phyloP scores from a whole-genome alignment of 192 early-diverging fungal species.

The Coemansia sp. region DNA sequence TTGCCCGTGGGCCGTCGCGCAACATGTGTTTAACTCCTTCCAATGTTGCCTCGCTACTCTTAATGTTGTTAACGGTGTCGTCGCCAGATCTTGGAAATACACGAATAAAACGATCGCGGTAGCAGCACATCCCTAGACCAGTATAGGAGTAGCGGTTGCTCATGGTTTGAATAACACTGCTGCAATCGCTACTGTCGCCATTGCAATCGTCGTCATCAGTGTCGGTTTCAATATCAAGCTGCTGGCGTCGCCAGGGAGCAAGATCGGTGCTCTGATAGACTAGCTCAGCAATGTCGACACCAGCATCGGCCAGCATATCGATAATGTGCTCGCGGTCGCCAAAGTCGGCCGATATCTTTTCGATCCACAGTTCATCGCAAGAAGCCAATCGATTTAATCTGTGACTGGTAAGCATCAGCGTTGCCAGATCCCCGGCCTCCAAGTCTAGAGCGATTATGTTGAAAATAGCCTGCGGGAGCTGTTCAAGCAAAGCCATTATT shows the following conservation, averaged over 20 bases:
- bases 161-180: too few relatives aligned
- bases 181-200: background rate
- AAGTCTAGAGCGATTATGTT: slow-evolving; percentile 39
- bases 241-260: slow-evolving; percentile 29
- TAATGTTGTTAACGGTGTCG: slow-evolving; percentile 18
- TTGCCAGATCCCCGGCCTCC: slow-evolving; percentile 24
- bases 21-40: slow-evolving; percentile 44
- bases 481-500: slow-evolving; percentile 28
- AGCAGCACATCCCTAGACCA: slow-evolving; percentile 37
- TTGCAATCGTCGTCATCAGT: background rate
- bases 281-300: slow-evolving; percentile 45
- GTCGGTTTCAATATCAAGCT: background rate
- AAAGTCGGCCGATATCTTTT: slow-evolving; percentile 48
- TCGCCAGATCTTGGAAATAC: slow-evolving; percentile 38
- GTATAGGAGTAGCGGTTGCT: slow-evolving; percentile 1
- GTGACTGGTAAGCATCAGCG: slow-evolving; percentile 40
- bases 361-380: slow-evolving; percentile 47
- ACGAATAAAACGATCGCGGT: slow-evolving; percentile 35
- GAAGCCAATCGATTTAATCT: slow-evolving; percentile 23
- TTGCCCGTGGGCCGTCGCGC: slow-evolving; percentile 36
- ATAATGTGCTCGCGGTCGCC: slow-evolving; percentile 43
- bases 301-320: slow-evolving; percentile 44
- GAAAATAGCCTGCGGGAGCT: slow-evolving; percentile 45
- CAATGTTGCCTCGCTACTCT: slow-evolving; percentile 27
- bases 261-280: slow-evolving; percentile 25